Percentiles rank a stretch among this genome's conserved stretches.
These are phyloP conservation scores for Lachnellula hyalina DNA, from an alignment of 2,329 filamentous ascomycete species.

Conservation along the genomic window DNA sequence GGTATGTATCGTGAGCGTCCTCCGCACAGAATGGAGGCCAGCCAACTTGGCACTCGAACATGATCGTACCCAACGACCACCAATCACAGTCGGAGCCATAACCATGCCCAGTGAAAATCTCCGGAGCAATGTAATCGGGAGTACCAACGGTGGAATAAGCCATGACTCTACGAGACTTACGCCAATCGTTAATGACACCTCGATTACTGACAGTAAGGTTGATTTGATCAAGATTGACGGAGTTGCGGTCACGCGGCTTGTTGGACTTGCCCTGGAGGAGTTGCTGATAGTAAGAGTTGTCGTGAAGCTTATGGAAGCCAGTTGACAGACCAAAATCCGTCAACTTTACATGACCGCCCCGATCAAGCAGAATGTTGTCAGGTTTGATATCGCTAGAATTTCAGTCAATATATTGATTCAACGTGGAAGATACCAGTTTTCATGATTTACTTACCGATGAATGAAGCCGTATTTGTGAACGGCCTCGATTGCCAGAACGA, in stretches of 20 bases:
- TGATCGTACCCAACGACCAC: constrained; percentile 98
- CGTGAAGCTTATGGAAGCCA: constrained; percentile 95
- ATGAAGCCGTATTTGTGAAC: constrained; percentile 98
- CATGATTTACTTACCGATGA: constrained; percentile 65
- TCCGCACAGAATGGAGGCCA: constrained; percentile 99
- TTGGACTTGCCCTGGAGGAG: constrained; percentile 74
- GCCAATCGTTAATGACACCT: constrained; percentile 97
- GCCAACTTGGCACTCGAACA: constrained; percentile 98
- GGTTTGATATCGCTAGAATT: constrained; percentile 92
- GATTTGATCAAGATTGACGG: constrained; percentile 94
- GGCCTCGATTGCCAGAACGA: constrained; percentile 95
- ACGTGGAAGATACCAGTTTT: background rate
- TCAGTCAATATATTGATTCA: background rate
- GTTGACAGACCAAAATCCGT: constrained; percentile 98
- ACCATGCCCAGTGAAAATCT: constrained; percentile 94
- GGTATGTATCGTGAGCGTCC: constrained; percentile 94
- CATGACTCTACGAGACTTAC: constrained; percentile 90
- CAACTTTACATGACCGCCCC: constrained; percentile 94
- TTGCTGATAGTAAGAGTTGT: constrained; percentile 97
- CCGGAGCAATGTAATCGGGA: constrained; percentile 96
- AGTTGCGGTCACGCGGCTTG: constrained; percentile 76
- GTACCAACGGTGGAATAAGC: constrained; percentile 98
- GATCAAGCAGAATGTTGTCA: constrained; percentile 94
- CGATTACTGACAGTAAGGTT: constrained; percentile 97
- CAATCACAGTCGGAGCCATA: constrained; percentile 98